A percentile compares a stretch with the other conserved stretches of the same genome.
phyloP scores from a whole-genome alignment of 2,329 filamentous ascomycete genomes.

The Cladophialophora carrionii region DNA sequence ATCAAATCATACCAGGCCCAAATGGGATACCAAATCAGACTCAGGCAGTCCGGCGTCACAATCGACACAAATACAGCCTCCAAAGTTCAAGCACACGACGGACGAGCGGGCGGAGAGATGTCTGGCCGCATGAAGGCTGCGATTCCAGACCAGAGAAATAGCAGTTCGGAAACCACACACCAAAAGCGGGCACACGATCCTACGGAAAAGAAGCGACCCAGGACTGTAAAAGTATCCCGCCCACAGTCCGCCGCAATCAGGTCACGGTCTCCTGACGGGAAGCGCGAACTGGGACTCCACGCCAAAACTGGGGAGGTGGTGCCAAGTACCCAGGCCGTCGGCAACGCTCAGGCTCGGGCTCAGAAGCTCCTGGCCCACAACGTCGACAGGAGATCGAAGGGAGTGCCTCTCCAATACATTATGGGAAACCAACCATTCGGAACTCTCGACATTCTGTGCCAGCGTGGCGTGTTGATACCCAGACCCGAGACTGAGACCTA shows the following conservation, averaged over 20 bases:
- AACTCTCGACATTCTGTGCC: slow-evolving; percentile 74
- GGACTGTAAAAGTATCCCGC: neutral
- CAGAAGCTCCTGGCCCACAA: slow-evolving; percentile 24
- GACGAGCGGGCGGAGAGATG: neutral
- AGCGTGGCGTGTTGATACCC: slow-evolving; percentile 80
- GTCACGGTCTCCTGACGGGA: neutral
- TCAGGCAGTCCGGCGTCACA: neutral
- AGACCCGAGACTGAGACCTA: slow-evolving; percentile 54
- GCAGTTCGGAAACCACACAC: neutral
- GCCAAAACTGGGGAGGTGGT: neutral
- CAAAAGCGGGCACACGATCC: neutral
- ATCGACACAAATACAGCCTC: neutral
- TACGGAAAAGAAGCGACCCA: neutral
- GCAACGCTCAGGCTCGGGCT: neutral
- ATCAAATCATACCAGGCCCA: neutral
- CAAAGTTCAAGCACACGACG: neutral
- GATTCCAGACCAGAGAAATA: neutral
- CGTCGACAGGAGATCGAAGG: slow-evolving; percentile 56
- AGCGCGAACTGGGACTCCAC: neutral
- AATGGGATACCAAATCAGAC: neutral
- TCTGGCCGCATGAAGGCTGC: neutral
- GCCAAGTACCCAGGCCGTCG: neutral
- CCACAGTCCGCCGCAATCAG: neutral
- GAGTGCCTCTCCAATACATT: slow-evolving; percentile 85
- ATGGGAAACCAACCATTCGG: slow-evolving; percentile 89